Conservation (phyloP, 345 rosid genomes). For the Eucalyptus guilfoylei region DNA sequence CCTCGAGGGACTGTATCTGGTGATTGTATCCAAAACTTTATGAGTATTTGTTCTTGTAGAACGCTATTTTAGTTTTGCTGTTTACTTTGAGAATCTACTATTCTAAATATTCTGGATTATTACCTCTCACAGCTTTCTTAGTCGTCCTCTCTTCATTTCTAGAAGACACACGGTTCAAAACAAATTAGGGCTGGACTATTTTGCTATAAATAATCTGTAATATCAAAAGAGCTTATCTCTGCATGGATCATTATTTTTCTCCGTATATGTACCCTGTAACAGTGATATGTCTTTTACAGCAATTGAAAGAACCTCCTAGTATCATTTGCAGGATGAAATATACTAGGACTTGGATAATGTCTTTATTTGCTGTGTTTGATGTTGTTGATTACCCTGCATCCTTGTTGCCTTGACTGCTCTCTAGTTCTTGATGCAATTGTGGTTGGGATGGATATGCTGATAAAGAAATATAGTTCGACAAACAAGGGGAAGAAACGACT, state of each 20-base stretch:
- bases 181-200: background rate
- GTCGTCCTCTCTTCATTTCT: background rate
- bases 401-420: constrained; percentile 35
- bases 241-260: background rate
- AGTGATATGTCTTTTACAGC: background rate
- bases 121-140: background rate
- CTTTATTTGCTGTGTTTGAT: background rate
- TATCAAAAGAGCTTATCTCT: background rate
- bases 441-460: constrained; percentile 94
- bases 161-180: background rate
- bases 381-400: background rate
- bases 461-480: constrained; percentile 49
- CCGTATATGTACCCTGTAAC: background rate
- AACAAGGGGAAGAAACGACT: constrained; percentile 74
- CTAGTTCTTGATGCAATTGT: constrained; percentile 86
- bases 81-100: background rate
- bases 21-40: constrained; percentile 62
- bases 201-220: no score
- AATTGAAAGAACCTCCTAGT: background rate
- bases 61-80: background rate
- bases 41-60: background rate
- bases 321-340: background rate
- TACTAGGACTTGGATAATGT: background rate
- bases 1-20: constrained; percentile 70
- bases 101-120: background rate